phyloP scores from a whole-genome alignment of 345 rosid genomes.

The Ailanthus altissimus region DNA sequence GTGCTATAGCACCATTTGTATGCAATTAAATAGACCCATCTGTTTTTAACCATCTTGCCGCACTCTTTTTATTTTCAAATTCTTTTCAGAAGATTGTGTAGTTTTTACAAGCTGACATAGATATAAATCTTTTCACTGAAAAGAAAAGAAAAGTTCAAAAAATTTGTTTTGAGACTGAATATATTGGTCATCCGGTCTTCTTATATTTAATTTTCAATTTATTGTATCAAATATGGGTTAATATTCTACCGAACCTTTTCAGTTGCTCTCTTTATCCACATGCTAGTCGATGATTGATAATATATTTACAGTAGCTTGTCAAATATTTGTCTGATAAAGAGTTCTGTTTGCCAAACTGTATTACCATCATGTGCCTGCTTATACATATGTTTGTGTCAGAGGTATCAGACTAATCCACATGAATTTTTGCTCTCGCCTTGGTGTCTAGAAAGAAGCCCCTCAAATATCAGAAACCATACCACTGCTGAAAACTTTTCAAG shows the following conservation, averaged over 20 bases:
- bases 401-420: neutral
- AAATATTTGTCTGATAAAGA: neutral
- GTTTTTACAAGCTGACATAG: neutral
- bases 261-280: neutral
- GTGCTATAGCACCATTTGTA: neutral
- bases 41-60: neutral
- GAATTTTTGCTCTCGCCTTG: neutral
- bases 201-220: neutral
- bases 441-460: constrained; percentile 54
- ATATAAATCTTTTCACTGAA: neutral
- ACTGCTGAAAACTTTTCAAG: constrained; percentile 54
- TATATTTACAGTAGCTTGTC: neutral
- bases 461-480: constrained; percentile 38
- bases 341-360: constrained; percentile 2
- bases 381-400: neutral
- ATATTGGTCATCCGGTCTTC: neutral
- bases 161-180: neutral
- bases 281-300: neutral
- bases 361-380: neutral
- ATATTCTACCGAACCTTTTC: neutral
- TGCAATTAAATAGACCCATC: neutral
- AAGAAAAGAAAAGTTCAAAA: neutral
- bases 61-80: neutral
- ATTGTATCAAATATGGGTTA: neutral
- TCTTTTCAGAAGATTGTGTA: neutral